Conservation (phyloP, 2,329 filamentous ascomycete genomes). For the Cladophialophora bantiana region DNA sequence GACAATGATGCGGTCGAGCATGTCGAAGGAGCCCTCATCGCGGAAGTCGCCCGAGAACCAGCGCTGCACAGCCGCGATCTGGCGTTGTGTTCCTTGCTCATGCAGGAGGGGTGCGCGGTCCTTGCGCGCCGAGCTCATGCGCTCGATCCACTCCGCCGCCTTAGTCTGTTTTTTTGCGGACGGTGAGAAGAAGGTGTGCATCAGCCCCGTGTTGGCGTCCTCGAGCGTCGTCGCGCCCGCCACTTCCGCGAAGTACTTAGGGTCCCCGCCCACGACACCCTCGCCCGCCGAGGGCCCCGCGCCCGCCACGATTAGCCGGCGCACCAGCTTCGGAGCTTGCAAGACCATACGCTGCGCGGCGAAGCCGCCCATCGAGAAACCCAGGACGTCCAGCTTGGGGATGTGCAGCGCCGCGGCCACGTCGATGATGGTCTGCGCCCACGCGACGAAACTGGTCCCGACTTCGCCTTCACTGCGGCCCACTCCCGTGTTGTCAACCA, state of each 20-base stretch:
- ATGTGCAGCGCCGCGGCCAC: constrained; percentile 46
- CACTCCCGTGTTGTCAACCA: constrained; percentile 59
- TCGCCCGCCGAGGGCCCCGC: constrained; percentile 49
- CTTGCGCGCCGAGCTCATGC: constrained; percentile 15
- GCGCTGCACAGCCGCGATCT: constrained; percentile 20
- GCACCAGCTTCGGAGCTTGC: constrained; percentile 47
- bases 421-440: constrained; percentile 44
- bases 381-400: constrained; percentile 54
- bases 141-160: constrained; percentile 22
- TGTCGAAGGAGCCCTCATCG: constrained; percentile 26
- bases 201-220: constrained; percentile 15
- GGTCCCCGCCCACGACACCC: constrained; percentile 20
- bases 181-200: constrained; percentile 25
- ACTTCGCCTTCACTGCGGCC: constrained; percentile 56
- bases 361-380: constrained; percentile 60
- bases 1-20: constrained; percentile 21
- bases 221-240: constrained; percentile 22
- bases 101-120: constrained; percentile 20
- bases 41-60: constrained; percentile 24
- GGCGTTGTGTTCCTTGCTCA: constrained; percentile 17
- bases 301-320: constrained; percentile 55
- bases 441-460: constrained; percentile 48
- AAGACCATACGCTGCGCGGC: constrained; percentile 57
- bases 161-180: constrained; percentile 22
- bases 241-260: constrained; percentile 24